These are phyloP conservation scores for Cladophialophora chaetospira DNA, from an alignment of 2,329 filamentous ascomycete genomes.

Conservation along the genomic window DNA sequence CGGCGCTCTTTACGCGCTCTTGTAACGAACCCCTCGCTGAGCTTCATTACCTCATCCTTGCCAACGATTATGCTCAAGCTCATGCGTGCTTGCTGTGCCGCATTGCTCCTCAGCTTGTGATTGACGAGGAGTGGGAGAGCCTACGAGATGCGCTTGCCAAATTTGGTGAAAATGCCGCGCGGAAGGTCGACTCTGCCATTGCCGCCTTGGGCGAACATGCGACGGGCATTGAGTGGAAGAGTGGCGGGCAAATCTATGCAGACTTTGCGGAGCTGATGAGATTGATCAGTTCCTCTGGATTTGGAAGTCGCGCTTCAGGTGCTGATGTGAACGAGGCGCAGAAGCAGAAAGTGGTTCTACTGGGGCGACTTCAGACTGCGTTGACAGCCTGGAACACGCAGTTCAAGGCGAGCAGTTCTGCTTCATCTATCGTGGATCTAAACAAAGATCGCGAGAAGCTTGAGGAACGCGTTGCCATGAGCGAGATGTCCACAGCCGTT, in stretches of 20 bases:
- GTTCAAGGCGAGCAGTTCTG: constrained; percentile 51
- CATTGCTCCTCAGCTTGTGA: constrained; percentile 79
- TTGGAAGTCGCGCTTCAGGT: constrained; percentile 38
- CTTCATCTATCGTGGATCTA: constrained; percentile 43
- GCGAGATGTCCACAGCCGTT: constrained; percentile 77
- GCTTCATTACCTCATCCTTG: constrained; percentile 77
- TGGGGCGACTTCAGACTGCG: constrained; percentile 52
- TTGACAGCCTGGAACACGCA: constrained; percentile 46
- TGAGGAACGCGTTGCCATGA: constrained; percentile 70
- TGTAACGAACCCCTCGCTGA: constrained; percentile 67
- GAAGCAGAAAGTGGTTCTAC: constrained; percentile 36
- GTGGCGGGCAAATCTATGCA: constrained; percentile 85
- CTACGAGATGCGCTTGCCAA: constrained; percentile 69
- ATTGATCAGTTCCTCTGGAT: constrained; percentile 40
- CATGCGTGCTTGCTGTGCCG: constrained; percentile 78
- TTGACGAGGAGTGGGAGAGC: constrained; percentile 75
- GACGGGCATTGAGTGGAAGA: constrained; percentile 61
- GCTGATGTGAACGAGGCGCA: constrained; percentile 44
- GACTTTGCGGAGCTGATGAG: constrained; percentile 58
- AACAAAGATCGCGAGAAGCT: constrained; percentile 55
- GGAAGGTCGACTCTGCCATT: constrained; percentile 12
- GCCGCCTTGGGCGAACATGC: background rate
- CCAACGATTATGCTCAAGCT: constrained; percentile 74
- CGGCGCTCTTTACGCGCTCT: constrained; percentile 78
- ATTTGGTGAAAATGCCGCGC: constrained; percentile 61